Conservation (phyloP, 148 eudicot genomes). For the Nepenthes mirabilis region DNA sequence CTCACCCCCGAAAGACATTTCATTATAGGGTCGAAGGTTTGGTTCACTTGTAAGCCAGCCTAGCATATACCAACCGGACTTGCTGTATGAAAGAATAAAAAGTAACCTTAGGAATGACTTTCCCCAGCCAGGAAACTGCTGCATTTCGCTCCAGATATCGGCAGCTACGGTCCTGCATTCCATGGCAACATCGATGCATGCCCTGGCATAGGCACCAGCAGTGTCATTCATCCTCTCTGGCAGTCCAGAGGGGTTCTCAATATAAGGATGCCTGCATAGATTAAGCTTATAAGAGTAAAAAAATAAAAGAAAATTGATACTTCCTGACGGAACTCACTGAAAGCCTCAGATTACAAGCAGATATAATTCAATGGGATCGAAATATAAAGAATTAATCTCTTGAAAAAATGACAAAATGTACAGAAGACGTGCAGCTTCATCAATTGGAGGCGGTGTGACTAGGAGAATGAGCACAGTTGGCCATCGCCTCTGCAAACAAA, state of each 20-base stretch:
- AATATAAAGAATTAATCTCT: not conserved
- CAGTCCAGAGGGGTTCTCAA: constrained; percentile 37
- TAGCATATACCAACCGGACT: no score
- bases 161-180: constrained; percentile 37
- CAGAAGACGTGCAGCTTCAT: constrained; percentile 66
- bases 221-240: constrained; percentile 81
- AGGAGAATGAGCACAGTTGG: constrained; percentile 37
- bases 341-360: not conserved
- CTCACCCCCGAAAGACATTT: not conserved
- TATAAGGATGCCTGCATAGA: constrained; percentile 39
- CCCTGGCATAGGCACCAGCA: constrained; percentile 64
- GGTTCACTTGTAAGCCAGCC: no score
- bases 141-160: constrained; percentile 81
- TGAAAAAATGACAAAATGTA: constrained; percentile 14
- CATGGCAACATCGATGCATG: constrained; percentile 50
- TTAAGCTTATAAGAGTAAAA: constrained; percentile 3
- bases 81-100: no score
- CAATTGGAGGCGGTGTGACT: constrained; percentile 84
- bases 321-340: not conserved
- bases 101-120: constrained; percentile 42
- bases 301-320: not conserved
- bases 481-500: constrained; percentile 50
- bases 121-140: constrained; percentile 57
- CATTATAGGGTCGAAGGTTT: no score
- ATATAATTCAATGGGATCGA: not conserved